phyloP scores from a whole-genome alignment of 2,329 filamentous ascomycete genomes.

The Exophiala alcalophila region DNA sequence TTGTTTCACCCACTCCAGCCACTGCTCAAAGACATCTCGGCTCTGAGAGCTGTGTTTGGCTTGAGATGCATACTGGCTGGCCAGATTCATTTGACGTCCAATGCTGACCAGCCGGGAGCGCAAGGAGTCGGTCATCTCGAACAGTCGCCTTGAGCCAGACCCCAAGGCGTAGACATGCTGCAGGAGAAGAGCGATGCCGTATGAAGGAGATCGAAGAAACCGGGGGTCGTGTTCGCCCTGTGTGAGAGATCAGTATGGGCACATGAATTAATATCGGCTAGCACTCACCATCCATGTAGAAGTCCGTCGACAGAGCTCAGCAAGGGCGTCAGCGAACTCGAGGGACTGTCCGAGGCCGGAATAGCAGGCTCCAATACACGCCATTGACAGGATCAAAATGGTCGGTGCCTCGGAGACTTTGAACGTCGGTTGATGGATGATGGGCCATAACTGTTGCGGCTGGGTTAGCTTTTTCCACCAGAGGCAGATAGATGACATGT shows the following conservation, averaged over 20 bases:
- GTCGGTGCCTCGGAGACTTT: constrained; percentile 9
- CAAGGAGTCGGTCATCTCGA: constrained; percentile 9
- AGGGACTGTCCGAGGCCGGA: constrained; percentile 7
- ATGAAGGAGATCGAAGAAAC: constrained; percentile 6
- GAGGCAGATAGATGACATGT: neutral
- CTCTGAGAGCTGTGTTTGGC: neutral
- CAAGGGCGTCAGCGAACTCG: constrained; percentile 7
- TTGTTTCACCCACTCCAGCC: constrained; percentile 8
- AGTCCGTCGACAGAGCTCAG: constrained; percentile 7
- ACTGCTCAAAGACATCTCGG: neutral
- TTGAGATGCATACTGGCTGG: neutral
- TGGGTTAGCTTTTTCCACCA: neutral
- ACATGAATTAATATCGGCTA: neutral
- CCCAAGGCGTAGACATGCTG: constrained; percentile 8
- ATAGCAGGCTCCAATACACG: constrained; percentile 10
- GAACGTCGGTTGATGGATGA: constrained; percentile 10
- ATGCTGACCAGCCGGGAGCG: constrained; percentile 10
- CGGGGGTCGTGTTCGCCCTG: constrained; percentile 8
- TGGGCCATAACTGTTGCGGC: constrained; percentile 6
- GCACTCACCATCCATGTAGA: constrained; percentile 6
- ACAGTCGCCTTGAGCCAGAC: constrained; percentile 10
- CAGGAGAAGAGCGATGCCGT: constrained; percentile 6
- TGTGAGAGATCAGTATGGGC: no score
- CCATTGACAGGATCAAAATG: constrained; percentile 6
- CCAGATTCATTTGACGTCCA: constrained; percentile 5